Conservation (phyloP, 2,329 filamentous ascomycete species). For the Arthrobotrys entomopaga region DNA sequence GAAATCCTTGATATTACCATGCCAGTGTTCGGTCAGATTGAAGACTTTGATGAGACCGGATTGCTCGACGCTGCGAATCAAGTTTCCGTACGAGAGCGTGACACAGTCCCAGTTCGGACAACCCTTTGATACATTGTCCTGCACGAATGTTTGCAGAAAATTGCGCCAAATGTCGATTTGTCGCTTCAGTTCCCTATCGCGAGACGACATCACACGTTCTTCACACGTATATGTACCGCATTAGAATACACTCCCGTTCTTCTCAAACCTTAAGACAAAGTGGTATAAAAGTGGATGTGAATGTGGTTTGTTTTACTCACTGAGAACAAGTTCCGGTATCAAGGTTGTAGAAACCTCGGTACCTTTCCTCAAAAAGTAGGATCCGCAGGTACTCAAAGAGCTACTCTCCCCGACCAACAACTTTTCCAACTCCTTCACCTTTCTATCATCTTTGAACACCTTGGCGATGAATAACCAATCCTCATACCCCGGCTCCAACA, state of each 20-base stretch:
- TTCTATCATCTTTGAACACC: constrained; percentile 38
- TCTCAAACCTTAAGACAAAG: no score
- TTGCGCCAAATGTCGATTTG: constrained; percentile 43
- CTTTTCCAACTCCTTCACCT: constrained; percentile 27
- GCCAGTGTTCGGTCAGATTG: constrained; percentile 37
- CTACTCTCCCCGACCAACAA: constrained; percentile 35
- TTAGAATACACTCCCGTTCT: not conserved
- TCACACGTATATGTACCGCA: not conserved
- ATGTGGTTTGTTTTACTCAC: constrained; percentile 23
- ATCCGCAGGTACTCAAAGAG: constrained; percentile 34
- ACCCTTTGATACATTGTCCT: constrained; percentile 36
- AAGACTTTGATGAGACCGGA: constrained; percentile 41
- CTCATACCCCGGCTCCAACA: constrained; percentile 40
- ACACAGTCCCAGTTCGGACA: constrained; percentile 52
- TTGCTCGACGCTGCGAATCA: constrained; percentile 47
- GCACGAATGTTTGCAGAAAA: constrained; percentile 38
- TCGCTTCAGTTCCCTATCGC: constrained; percentile 22
- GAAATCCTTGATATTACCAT: constrained; percentile 46
- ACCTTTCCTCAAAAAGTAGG: constrained; percentile 38
- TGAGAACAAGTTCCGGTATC: constrained; percentile 29
- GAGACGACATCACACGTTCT: constrained; percentile 36
- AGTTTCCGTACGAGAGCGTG: constrained; percentile 41
- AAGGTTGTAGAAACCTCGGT: constrained; percentile 29
- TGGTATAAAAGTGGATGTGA: no score
- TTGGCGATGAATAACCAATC: constrained; percentile 53